Percentiles rank a stretch among this genome's conserved stretches.
Conservation (phyloP, 495 filamentous ascomycete genomes). For the Tetracladium setigerum region DNA sequence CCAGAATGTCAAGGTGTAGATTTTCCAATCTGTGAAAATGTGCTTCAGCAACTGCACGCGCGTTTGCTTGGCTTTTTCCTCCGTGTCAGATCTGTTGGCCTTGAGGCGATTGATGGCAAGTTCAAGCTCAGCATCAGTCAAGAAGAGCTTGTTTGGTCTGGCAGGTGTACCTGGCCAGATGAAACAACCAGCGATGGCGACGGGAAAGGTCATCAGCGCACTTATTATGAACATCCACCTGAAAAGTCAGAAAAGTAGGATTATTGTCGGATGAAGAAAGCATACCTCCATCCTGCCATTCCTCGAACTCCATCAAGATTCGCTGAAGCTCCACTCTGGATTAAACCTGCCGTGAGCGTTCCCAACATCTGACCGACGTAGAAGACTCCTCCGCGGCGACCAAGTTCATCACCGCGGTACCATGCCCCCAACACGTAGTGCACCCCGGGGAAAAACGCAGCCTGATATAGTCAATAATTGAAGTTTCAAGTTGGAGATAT, state of each 20-base stretch:
- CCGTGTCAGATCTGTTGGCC: constrained; percentile 4
- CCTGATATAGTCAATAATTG: not conserved
- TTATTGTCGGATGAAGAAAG: not conserved
- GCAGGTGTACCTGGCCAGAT: constrained; percentile 26
- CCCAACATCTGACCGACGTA: constrained; percentile 11
- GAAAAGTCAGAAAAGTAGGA: not conserved
- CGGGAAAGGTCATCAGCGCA: constrained; percentile 4
- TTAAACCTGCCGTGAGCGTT: constrained; percentile 45
- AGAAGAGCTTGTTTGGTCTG: constrained; percentile 18
- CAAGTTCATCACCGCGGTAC: constrained; percentile 30
- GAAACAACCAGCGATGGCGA: constrained; percentile 1
- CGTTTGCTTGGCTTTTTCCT: constrained; percentile 12
- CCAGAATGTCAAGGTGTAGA: constrained; percentile 17
- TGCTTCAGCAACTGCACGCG: constrained; percentile 5
- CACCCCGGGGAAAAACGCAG: constrained; percentile 38
- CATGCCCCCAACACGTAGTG: constrained; percentile 44
- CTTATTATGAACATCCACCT: constrained; percentile 12
- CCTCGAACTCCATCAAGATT: constrained; percentile 7
- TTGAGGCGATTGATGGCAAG: constrained; percentile 12
- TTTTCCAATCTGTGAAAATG: constrained; percentile 22
- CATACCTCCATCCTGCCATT: constrained; percentile 2
- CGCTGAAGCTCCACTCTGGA: constrained; percentile 21
- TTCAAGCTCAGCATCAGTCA: constrained; percentile 17
- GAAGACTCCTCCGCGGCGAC: constrained; percentile 28
- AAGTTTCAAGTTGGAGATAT: not conserved